A percentile compares a stretch with the other conserved stretches of the same genome.
These are phyloP conservation scores for Ceratocystis harringtonii DNA, from an alignment of 2,329 filamentous ascomycete genomes.

Conservation along the genomic window DNA sequence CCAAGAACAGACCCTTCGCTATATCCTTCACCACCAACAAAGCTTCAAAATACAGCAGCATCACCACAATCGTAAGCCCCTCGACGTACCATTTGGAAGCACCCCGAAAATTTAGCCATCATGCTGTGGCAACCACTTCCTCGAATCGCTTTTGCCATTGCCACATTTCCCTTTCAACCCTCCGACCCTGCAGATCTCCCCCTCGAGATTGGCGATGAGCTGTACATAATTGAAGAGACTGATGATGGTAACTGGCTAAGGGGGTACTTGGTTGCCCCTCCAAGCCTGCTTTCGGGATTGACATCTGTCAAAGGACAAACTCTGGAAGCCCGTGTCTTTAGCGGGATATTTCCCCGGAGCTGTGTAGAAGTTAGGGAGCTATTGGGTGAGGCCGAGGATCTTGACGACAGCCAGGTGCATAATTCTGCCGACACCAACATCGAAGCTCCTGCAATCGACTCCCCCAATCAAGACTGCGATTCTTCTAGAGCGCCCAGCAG, in stretches of 20 bases:
- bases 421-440: constrained; percentile 19
- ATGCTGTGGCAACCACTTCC: constrained; percentile 98
- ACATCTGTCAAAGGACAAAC: constrained; percentile 86
- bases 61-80: background rate
- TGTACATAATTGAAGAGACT: constrained; percentile 97
- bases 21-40: background rate
- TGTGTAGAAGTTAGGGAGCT: constrained; percentile 93
- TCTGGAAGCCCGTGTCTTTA: constrained; percentile 89
- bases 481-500: constrained; percentile 18
- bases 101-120: constrained; percentile 21
- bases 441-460: background rate
- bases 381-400: constrained; percentile 55
- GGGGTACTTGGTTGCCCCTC: constrained; percentile 87
- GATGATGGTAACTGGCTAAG: constrained; percentile 85
- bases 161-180: constrained; percentile 83
- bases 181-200: constrained; percentile 80
- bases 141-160: constrained; percentile 94
- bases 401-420: constrained; percentile 28
- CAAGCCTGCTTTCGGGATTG: constrained; percentile 78
- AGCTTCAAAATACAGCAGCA: background rate
- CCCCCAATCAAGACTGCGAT: constrained; percentile 7
- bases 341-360: constrained; percentile 89
- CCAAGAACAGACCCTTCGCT: background rate
- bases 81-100: background rate
- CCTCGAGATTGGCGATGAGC: constrained; percentile 91